phyloP scores from a whole-genome alignment of 345 rosid species.

The Pistacia integerrima region DNA sequence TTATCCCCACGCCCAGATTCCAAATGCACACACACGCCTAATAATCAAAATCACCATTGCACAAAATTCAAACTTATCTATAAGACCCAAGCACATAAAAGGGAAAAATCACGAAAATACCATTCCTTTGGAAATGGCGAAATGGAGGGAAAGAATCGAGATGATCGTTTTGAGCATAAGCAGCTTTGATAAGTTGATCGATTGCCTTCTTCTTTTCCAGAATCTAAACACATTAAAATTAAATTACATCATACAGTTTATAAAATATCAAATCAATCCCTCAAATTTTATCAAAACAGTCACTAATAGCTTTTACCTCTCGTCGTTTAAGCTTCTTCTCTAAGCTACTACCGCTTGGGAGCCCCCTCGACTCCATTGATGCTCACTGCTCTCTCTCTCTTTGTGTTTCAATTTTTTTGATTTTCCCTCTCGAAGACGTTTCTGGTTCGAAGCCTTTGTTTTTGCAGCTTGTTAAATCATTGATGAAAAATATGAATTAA shows the following conservation, averaged over 20 bases:
- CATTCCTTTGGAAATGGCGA: constrained; percentile 54
- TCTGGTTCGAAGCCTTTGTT: no score
- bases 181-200: constrained; percentile 56
- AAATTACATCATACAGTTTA: no score
- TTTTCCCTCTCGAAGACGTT: no score
- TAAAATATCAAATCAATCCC: no score
- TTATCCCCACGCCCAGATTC: constrained; percentile 70
- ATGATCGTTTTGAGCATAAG: constrained; percentile 60
- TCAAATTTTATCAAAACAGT: no score
- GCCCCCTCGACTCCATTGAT: constrained; percentile 40
- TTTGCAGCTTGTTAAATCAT: no score
- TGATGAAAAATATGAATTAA: no score
- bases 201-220: constrained; percentile 70
- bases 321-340: constrained; percentile 49
- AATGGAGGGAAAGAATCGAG: constrained; percentile 65
- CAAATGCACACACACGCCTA: constrained; percentile 62
- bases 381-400: neutral
- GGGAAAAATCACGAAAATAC: constrained; percentile 26
- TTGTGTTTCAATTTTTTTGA: neutral
- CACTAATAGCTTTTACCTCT: constrained; percentile 17
- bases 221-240: constrained; percentile 31
- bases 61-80: no score
- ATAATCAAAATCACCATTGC: neutral
- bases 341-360: neutral
- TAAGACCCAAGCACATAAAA: neutral